Evolutionary conservation across 495 filamentous ascomycete species (phyloP).

Genomic region (Xylaria longipes): DNA sequence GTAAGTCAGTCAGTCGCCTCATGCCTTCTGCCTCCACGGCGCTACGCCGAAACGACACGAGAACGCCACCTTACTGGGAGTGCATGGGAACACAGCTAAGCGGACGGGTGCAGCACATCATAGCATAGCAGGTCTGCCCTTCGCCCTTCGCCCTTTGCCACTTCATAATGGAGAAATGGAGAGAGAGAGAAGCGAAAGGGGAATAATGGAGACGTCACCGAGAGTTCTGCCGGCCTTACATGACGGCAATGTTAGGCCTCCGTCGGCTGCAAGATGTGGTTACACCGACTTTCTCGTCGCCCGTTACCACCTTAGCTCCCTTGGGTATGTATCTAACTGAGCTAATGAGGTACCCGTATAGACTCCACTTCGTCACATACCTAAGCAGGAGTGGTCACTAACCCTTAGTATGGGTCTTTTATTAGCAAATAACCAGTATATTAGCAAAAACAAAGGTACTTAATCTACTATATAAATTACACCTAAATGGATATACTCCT

Average conservation of each 20-base stretch:
- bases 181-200: neutral
- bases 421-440: too few species aligned
- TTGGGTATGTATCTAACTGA: neutral
- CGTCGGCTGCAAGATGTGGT: constrained; percentile 25
- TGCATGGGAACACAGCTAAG: constrained; percentile 8
- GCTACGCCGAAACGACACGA: constrained; percentile 16
- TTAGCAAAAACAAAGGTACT: too few species aligned
- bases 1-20: neutral
- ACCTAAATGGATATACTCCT: too few species aligned
- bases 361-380: too few species aligned
- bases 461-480: too few species aligned
- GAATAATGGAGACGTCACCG: constrained; percentile 7
- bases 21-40: constrained; percentile 1
- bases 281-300: constrained; percentile 23
- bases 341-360: constrained; percentile 2
- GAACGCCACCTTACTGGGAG: neutral
- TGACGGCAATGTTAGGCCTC: constrained; percentile 10
- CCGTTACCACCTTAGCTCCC: constrained; percentile 2
- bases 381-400: too few species aligned
- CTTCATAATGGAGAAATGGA: neutral
- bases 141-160: neutral
- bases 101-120: constrained; percentile 6
- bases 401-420: too few species aligned
- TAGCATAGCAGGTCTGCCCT: neutral
- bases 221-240: constrained; percentile 17